Evolutionary conservation across 306 rosid species (phyloP).

Genomic region (Mimosa bimucronata): DNA sequence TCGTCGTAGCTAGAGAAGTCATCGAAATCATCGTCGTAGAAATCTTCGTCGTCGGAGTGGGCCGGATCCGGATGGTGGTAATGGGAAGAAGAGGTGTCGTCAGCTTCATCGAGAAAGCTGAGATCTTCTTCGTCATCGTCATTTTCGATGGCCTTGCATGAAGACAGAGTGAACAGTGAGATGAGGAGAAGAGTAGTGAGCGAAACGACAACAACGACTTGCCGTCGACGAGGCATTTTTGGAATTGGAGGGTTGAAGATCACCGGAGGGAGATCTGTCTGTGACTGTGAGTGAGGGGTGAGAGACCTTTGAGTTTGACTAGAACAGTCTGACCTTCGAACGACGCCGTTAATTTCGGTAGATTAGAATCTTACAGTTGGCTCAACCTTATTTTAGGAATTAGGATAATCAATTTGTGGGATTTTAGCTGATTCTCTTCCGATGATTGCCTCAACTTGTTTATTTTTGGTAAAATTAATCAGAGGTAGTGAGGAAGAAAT

Average conservation of each 20-base stretch:
- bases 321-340: not conserved
- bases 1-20: slow-evolving; percentile 68
- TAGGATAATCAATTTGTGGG: no score
- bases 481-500: no score
- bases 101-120: slow-evolving; percentile 82
- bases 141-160: slow-evolving; percentile 41
- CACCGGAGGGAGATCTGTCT: no score
- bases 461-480: no score
- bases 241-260: not conserved
- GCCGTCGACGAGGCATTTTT: slow-evolving; percentile 64
- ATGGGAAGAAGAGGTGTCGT: slow-evolving; percentile 32
- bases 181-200: slow-evolving; percentile 67
- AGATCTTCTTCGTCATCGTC: slow-evolving; percentile 84
- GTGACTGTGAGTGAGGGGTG: no score
- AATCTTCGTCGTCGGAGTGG: slow-evolving; percentile 36
- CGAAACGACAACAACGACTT: slow-evolving; percentile 43
- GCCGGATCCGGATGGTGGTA: slow-evolving; percentile 43
- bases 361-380: not conserved
- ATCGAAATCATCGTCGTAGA: slow-evolving; percentile 52
- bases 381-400: not conserved
- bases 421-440: no score
- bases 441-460: no score
- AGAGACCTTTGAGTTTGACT: not conserved
- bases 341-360: slow-evolving; percentile 2
- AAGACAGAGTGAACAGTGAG: slow-evolving; percentile 54